These are phyloP conservation scores for Ambrosia trifida DNA, from an alignment of 129 eudicot species.

Conservation along the genomic window DNA sequence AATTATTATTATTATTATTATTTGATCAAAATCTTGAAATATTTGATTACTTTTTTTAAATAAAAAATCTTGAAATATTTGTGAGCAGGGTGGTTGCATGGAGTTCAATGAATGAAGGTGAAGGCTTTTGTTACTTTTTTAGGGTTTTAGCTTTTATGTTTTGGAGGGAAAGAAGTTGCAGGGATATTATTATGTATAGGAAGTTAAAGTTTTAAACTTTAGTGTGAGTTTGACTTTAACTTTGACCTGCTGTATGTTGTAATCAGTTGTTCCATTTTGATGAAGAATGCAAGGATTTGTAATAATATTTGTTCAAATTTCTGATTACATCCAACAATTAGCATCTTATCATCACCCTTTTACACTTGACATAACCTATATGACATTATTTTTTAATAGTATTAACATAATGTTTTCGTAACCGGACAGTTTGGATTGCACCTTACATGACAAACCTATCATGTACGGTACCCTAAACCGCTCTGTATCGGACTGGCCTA, in stretches of 20 bases:
- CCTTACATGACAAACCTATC: too few species aligned
- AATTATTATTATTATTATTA: too few species aligned
- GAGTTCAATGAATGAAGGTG: slow-evolving; percentile 29
- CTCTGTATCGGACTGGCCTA: too few species aligned
- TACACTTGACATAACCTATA: background rate
- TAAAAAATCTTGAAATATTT: too few species aligned
- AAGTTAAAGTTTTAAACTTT: slow-evolving; percentile 24
- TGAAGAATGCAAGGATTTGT: slow-evolving; percentile 37
- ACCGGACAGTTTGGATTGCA: too few species aligned
- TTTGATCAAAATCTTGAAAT: too few species aligned
- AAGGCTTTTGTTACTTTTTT: slow-evolving; percentile 25
- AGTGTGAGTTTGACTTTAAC: slow-evolving; percentile 15
- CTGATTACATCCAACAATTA: slow-evolving; percentile 26
- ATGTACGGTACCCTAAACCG: too few species aligned
- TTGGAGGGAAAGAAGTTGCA: slow-evolving; percentile 22
- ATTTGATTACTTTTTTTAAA: background rate
- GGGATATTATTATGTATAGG: slow-evolving; percentile 29
- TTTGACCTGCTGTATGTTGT: slow-evolving; percentile 29
- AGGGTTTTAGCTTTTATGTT: slow-evolving; percentile 22
- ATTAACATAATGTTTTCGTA: too few species aligned
- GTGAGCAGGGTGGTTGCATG: slow-evolving; percentile 34
- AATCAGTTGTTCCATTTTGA: slow-evolving; percentile 14
- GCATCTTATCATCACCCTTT: slow-evolving; percentile 1
- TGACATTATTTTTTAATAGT: too few species aligned
- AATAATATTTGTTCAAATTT: slow-evolving; percentile 29